Evolutionary conservation across 306 rosid genomes (phyloP), one percentile per base, ranked within the genome.

Genomic region (Adenanthera pavonina): DNA sequence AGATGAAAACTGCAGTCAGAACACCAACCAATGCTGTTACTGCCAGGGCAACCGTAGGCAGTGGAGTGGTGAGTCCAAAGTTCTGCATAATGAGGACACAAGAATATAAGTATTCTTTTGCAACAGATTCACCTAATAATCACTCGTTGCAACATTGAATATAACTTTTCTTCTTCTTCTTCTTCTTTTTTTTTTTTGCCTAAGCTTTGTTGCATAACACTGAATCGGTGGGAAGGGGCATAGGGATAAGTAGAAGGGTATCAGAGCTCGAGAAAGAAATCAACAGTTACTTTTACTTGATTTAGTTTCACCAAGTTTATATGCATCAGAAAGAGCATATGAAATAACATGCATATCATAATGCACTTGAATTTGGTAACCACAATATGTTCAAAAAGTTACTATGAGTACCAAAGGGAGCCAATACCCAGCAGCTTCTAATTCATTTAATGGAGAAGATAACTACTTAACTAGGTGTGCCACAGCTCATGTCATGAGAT

Each of bases 11-110:
- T 47, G 97, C 97, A 0, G 95, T 93, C 85, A 95, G 87, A 81
- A 93, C 84, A 48, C 99, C 98, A 57, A 90, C 98, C 88, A 93
- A 79, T 82, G 87, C 90, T 3, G 99, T 93, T 69, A 95, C 93
- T 48, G 82, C 99, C 84, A 93, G 84, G 73, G 99, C 98, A 82
- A 82, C 96, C 12, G 97, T 87, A 40, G 99, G 99, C 54, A 89
- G 79, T 75, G 99, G 97, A 69, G 38, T 0, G 36, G 85, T 72
- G 43, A 95, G 88, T 84, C 98, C 98, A 76, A 95, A 90, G 79
- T 95, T 95, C 99, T 95, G 92, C 89, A 86, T 70, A 84, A 82
- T 52, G 41, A 72, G 68, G 76, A 82, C 9, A 74, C 64, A 82
- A 0, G 38, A 64, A 67, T 12, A 38, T 13, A 70, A 61, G 49